These are phyloP conservation scores for Phaeosphaeria sp. DNA, from an alignment of 2,329 filamentous ascomycete species.

Conservation along the genomic window DNA sequence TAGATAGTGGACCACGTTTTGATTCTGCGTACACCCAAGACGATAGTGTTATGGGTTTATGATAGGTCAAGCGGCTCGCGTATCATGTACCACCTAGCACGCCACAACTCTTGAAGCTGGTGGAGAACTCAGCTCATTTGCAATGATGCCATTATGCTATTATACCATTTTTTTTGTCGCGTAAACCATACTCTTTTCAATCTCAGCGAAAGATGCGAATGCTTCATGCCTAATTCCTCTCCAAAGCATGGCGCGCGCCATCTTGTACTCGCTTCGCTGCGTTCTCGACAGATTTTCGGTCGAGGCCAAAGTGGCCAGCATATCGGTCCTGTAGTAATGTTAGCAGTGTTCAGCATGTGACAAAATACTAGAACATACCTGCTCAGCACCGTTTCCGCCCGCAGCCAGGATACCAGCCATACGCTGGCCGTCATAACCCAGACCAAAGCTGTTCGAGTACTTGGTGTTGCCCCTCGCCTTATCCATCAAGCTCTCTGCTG, in stretches of 20 bases:
- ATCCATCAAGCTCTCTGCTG: conserved; percentile 29
- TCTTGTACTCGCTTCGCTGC: conserved; percentile 38
- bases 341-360: conserved; percentile 1
- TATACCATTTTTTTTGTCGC: conserved; percentile 5
- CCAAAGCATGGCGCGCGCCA: conserved; percentile 26
- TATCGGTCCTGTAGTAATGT: conserved; percentile 34
- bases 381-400: conserved; percentile 40
- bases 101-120: too few species aligned
- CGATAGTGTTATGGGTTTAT: too few species aligned
- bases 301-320: conserved; percentile 36
- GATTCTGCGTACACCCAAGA: too few species aligned
- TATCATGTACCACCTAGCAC: too few species aligned
- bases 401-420: conserved; percentile 37
- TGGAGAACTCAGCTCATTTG: too few species aligned
- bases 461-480: conserved; percentile 31
- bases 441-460: conserved; percentile 28
- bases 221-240: conserved; percentile 19
- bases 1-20: too few species aligned
- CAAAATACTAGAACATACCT: conserved; percentile 28
- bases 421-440: conserved; percentile 41
- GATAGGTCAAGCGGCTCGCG: too few species aligned
- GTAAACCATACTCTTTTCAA: not conserved
- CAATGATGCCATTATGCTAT: not conserved
- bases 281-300: conserved; percentile 23
- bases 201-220: not conserved